A percentile compares a stretch with the other conserved stretches of the same genome.
These are phyloP conservation scores for Pythium monospermum DNA, from an alignment of 352 stramenopile species.

Conservation along the genomic window DNA sequence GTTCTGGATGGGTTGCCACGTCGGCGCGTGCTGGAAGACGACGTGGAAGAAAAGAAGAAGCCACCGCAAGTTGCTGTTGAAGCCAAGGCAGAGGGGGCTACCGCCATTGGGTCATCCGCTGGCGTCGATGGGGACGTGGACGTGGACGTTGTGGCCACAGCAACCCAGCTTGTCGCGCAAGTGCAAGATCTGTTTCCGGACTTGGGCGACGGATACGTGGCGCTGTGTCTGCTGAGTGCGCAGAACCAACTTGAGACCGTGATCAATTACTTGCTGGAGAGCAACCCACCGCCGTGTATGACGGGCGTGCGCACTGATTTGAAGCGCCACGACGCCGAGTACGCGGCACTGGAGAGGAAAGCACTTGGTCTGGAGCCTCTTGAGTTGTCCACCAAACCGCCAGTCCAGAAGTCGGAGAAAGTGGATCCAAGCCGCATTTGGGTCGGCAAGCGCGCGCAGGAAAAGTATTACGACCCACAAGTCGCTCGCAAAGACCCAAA, in stretches of 20 bases:
- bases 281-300: constrained; percentile 20
- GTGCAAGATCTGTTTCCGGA: constrained; percentile 37
- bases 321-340: constrained; percentile 16
- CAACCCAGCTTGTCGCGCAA: constrained; percentile 18
- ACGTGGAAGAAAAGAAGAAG: background rate
- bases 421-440: constrained; percentile 27
- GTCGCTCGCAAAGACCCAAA: constrained; percentile 25
- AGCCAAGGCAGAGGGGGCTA: constrained; percentile 10
- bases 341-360: constrained; percentile 8
- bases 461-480: constrained; percentile 31
- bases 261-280: constrained; percentile 37
- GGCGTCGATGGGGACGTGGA: too few species aligned
- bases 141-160: background rate
- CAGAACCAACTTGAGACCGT: constrained; percentile 29
- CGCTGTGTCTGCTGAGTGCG: constrained; percentile 25
- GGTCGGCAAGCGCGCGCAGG: constrained; percentile 30
- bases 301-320: constrained; percentile 11
- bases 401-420: constrained; percentile 19
- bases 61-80: too few species aligned
- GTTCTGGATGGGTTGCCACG: constrained; percentile 57
- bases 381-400: background rate
- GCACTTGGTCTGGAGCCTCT: constrained; percentile 15
- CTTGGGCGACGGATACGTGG: constrained; percentile 34
- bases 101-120: too few species aligned
- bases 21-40: constrained; percentile 23